Evolutionary conservation across 2,329 filamentous ascomycete species (phyloP), one percentile per base, ranked within the genome.

Genomic region (Exophiala oligosperma): DNA sequence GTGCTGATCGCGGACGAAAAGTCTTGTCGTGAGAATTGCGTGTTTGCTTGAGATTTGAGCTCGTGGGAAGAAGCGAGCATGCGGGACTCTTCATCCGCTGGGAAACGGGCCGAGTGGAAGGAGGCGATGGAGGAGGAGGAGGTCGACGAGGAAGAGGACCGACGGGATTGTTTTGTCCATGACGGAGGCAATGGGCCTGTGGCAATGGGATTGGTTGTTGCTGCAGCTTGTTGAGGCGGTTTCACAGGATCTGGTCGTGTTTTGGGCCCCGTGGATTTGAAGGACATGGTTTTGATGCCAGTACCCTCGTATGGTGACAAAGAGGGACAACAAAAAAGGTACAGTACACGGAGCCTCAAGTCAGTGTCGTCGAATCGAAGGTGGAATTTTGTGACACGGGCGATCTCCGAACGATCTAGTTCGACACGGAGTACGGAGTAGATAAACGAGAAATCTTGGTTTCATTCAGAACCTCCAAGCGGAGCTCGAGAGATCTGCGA

Each of bases 1-100:
- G 84, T 88, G 65, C 86, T 83, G 62, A 97, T 87, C 41, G 93
- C 93, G 62, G 88, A 85, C 56, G 87, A 83, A 74, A 89, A 94
- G 61, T 86, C 84, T 43, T 84, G 83, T 2, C 84, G 81, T 1
- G 82, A 79, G 74, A 97, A 97, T n/a, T 92, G 82, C 4, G 82
- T 74, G 70, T 97, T 97, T 12, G 91, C 93, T 56, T 86, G 80
- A 1, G 82, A 70, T 74, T 96, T 97, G 67, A 87, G 84, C 1
- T 81, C 71, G 66, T 89, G 87, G 2, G 91, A 91, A 73, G 93
- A 85, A 50, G 79, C 72, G 21, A 96, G 73, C 14, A 96, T 84
- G 38, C 79, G 75, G 87, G 73, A 70, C 73, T 80, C 78, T 71
- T 80, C 78, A 35, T 77, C 74, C 1, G 75, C 70, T 14, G 76